Conservation (phyloP, 257 asterid species). For the Anisodus acutangulus region DNA sequence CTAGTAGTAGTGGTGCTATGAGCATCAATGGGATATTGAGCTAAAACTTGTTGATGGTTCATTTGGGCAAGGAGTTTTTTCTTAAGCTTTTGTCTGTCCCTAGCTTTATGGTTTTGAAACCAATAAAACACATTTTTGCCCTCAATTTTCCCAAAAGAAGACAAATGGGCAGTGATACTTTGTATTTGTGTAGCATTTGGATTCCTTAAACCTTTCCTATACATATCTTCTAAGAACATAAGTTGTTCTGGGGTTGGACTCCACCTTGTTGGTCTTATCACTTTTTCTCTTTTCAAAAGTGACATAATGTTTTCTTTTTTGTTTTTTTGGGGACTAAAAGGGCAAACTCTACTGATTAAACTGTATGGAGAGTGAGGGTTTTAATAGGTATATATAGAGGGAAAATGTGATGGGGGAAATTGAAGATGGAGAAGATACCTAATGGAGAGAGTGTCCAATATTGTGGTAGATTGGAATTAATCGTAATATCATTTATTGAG, state of each 20-base stretch:
- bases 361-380: neutral
- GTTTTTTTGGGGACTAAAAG: neutral
- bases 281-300: conserved; percentile 15
- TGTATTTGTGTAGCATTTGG: conserved; percentile 88
- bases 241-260: conserved; percentile 86
- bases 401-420: neutral
- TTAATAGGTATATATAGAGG: conserved; percentile 10
- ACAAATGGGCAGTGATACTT: conserved; percentile 63
- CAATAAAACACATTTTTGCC: conserved; percentile 87
- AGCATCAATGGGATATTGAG: conserved; percentile 28
- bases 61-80: conserved; percentile 27
- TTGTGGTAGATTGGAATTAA: conserved; percentile 5
- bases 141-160: conserved; percentile 73
- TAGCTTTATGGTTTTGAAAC: conserved; percentile 84
- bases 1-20: neutral
- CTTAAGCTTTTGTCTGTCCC: conserved; percentile 68
- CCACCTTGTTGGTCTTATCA: conserved; percentile 56
- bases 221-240: conserved; percentile 76
- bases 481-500: conserved; percentile 5
- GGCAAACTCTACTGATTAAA: neutral
- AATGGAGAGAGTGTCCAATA: neutral
- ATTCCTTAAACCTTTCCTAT: conserved; percentile 61
- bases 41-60: conserved; percentile 18
- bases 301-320: neutral
- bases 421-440: neutral